A percentile compares a stretch with the other conserved stretches of the same genome.
These are phyloP conservation scores for Malus orientalis DNA, from an alignment of 306 rosid species.

Conservation along the genomic window DNA sequence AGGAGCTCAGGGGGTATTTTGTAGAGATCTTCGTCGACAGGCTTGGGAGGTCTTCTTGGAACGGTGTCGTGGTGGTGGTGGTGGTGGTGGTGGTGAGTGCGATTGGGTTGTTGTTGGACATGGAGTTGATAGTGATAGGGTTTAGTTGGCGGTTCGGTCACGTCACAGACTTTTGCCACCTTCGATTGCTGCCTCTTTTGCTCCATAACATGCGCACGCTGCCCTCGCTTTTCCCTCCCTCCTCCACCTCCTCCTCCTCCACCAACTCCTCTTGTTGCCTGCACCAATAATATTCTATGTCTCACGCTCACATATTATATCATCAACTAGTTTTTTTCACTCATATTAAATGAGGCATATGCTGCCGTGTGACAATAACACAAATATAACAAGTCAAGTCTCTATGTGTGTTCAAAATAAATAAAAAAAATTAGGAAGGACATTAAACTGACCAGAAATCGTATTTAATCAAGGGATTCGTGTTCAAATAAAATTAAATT, in stretches of 20 bases:
- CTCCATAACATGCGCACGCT: conserved; percentile 27
- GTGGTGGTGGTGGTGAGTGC: neutral
- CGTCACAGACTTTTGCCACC: conserved; percentile 46
- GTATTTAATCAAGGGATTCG: no score
- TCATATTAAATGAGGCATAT: neutral
- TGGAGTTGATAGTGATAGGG: neutral
- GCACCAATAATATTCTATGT: neutral
- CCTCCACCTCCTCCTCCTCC: neutral
- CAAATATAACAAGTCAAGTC: no score
- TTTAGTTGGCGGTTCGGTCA: conserved; percentile 40
- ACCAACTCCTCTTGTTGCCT: conserved; percentile 9
- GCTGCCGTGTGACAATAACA: neutral
- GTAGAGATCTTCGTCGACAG: conserved; percentile 90
- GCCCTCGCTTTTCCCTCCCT: conserved; percentile 38
- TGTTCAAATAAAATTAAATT: no score
- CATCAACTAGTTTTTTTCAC: neutral
- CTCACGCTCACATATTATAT: neutral
- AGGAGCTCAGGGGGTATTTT: conserved; percentile 82
- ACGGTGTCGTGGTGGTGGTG: conserved; percentile 17
- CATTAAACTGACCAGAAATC: no score
- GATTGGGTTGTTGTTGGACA: neutral
- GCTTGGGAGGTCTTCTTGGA: conserved; percentile 40
- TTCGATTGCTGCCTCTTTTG: conserved; percentile 23
- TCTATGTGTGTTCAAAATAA: no score
- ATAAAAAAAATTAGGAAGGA: no score